Base-by-base conservation (phyloP, 176 grass and related monocot genomes). In the Eremochloa ophiuroides region DNA sequence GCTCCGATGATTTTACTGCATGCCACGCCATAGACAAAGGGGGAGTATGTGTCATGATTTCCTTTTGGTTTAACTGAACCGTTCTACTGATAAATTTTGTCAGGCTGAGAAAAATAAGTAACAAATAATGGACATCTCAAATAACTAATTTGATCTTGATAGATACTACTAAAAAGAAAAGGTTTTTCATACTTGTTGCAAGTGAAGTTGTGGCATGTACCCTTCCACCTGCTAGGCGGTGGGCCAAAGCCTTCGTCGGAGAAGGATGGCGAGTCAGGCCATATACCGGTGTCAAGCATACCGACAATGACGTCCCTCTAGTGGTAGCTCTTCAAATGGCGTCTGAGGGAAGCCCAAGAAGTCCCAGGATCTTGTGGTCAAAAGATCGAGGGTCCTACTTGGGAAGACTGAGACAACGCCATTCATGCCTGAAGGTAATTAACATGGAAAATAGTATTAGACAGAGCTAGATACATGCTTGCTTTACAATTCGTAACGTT, bases 331-430 rank as follows among this genome's bases (percentile, higher is more conserved):
- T 17, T 67, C 28, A 7, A 42, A 7, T 1, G 31, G 2, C 0
- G 63, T 22, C 9, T 38, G 6, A 28, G 81, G 63, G 35, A 91
- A 77, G 39, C 70, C 25, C 29, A 91, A 35, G 81, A 91, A 87
- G 26, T 91, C 89, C 89, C 89, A 91, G 25, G 89, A 91, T 25
- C 85, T 87, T 34, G 89, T 91, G 9, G 89, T 91, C 26, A 73
- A 64, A 12, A 12, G 75, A 11, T 72, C n/a, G 5, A 8, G 41
- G 0, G 13, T 84, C 22, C 6, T 84, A 46, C 85, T 91, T 3
- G 51, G 62, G 37, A 91, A 91, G 53, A 91, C 50, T 0, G 89
- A 91, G 6, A 87, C 85, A 0, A 87, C 38, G 0, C 81, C 85
- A 7, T 58, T 48, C 80, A 66, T 84, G 12, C 50, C 89, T 91